These are phyloP conservation scores for Tuber umbilicatum DNA, from an alignment of 495 filamentous ascomycete genomes.

Conservation along the genomic window DNA sequence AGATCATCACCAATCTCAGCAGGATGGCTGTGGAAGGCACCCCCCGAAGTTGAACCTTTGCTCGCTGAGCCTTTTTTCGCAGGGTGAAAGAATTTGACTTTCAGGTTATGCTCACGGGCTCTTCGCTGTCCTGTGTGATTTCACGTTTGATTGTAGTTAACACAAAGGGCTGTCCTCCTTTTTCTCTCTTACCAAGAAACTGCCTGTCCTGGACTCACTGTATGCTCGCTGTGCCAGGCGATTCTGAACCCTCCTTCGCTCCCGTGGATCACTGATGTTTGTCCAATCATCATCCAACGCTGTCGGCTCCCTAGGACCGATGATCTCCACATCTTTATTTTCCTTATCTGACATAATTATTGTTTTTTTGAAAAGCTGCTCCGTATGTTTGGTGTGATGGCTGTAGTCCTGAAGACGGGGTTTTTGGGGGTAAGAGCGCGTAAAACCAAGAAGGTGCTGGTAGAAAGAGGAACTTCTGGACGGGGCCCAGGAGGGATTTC, in stretches of 20 bases:
- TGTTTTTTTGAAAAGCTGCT: not conserved
- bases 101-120: conserved; percentile 16
- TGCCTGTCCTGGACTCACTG: conserved; percentile 20
- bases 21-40: not conserved
- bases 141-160: not conserved
- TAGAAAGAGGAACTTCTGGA: not conserved
- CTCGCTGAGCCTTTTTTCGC: not conserved
- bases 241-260: conserved; percentile 39
- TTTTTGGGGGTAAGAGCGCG: not conserved
- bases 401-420: not conserved
- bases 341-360: not conserved
- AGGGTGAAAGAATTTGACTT: conserved; percentile 26
- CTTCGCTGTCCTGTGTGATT: conserved; percentile 23
- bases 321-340: conserved; percentile 3
- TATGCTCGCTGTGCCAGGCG: conserved; percentile 39
- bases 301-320: not conserved
- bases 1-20: not conserved
- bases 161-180: not conserved
- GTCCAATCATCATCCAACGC: conserved; percentile 14
- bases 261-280: conserved; percentile 16
- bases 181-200: not conserved
- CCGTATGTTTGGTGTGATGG: not conserved
- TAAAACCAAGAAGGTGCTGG: not conserved
- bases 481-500: not conserved
- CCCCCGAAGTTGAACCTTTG: not conserved